Percentiles rank a stretch among this genome's conserved stretches.
Conservation (phyloP, 768 basidiomycete species). For the Mycena rebaudengoi region DNA sequence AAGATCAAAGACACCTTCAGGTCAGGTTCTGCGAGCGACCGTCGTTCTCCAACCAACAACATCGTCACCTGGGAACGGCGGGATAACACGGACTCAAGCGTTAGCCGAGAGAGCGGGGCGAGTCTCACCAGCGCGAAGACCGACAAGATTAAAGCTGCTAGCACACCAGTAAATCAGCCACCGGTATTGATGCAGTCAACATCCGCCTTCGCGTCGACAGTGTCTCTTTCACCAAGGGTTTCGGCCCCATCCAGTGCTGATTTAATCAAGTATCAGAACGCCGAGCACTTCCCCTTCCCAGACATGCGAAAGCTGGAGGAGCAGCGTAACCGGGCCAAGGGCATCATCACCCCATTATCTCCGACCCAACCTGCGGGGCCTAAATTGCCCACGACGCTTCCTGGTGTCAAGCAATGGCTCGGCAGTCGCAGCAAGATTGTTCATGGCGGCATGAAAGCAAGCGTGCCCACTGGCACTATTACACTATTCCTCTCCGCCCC, state of each 20-base stretch:
- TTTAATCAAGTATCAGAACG: slow-evolving; percentile 74
- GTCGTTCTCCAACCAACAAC: slow-evolving; percentile 84
- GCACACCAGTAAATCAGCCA: slow-evolving; percentile 48
- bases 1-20: slow-evolving; percentile 76
- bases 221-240: slow-evolving; percentile 74
- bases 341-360: slow-evolving; percentile 54
- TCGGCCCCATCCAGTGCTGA: slow-evolving; percentile 78
- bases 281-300: slow-evolving; percentile 91
- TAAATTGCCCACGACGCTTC: too few species aligned
- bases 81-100: slow-evolving; percentile 74
- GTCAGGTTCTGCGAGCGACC: slow-evolving; percentile 70
- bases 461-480: too few species aligned
- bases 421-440: too few species aligned
- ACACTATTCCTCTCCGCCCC: too few species aligned
- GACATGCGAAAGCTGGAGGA: slow-evolving; percentile 84
- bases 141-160: slow-evolving; percentile 56
- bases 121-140: slow-evolving; percentile 71
- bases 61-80: slow-evolving; percentile 71
- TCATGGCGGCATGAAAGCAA: too few species aligned
- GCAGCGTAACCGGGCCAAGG: slow-evolving; percentile 67
- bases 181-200: slow-evolving; percentile 64
- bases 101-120: slow-evolving; percentile 80
- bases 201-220: slow-evolving; percentile 77
- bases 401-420: too few species aligned
- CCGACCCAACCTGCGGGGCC: too few species aligned